A percentile compares a stretch with the other conserved stretches of the same genome.
These are phyloP conservation scores for Trichoderma asperellum DNA, from an alignment of 2,329 filamentous ascomycete genomes.

Conservation along the genomic window DNA sequence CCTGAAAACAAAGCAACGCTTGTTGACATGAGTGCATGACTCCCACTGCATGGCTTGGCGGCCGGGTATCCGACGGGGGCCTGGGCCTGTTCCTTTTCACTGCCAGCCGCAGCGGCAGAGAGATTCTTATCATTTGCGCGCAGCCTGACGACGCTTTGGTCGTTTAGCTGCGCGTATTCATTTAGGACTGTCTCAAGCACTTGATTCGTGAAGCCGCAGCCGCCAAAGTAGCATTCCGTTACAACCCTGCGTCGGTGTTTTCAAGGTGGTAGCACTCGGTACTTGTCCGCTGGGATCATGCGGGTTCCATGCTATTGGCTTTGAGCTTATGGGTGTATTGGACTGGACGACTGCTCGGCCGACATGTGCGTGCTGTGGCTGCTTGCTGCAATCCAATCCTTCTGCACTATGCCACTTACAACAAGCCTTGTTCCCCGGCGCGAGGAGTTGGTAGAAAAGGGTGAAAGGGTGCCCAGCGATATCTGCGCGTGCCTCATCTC, in stretches of 20 bases:
- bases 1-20: constrained; percentile 5
- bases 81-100: constrained; percentile 2
- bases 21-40: constrained; percentile 21
- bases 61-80: constrained; percentile 19
- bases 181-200: background rate
- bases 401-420: background rate
- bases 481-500: background rate
- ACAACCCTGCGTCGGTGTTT: background rate
- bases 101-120: background rate
- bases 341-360: background rate
- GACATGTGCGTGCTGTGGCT: background rate
- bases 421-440: background rate
- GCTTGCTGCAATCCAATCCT: background rate
- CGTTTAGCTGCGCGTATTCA: background rate
- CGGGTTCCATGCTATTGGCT: background rate
- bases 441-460: background rate
- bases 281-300: background rate
- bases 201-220: background rate
- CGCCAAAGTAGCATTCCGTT: background rate
- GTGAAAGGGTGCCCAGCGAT: background rate
- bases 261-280: background rate
- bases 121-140: background rate
- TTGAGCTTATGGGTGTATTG: background rate
- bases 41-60: constrained; percentile 19
- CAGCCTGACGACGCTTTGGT: background rate